Percentiles rank a stretch among this genome's conserved stretches.
Conservation (phyloP, 805 yeast species). For the Candida nitratophila region DNA sequence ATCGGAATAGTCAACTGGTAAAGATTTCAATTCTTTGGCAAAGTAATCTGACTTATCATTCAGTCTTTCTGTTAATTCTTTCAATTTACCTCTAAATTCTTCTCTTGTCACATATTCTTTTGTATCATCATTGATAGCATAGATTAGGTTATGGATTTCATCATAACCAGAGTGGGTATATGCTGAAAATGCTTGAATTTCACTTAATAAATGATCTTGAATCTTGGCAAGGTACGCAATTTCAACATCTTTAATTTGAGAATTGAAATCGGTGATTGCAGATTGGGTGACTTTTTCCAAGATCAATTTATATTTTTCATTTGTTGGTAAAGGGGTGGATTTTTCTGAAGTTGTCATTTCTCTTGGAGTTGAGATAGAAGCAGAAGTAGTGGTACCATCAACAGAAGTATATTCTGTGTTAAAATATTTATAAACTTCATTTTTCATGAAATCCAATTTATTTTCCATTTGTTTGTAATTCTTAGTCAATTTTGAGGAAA, state of each 20-base stretch:
- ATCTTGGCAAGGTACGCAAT: conserved; percentile 17
- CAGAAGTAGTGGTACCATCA: neutral
- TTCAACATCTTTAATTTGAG: conserved; percentile 27
- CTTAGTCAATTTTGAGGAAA: conserved; percentile 18
- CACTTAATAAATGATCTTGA: conserved; percentile 24
- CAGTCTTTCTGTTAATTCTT: conserved; percentile 23
- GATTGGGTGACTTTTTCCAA: conserved; percentile 31
- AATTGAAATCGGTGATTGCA: conserved; percentile 31
- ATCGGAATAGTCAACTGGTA: conserved; percentile 26
- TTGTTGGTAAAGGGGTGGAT: conserved; percentile 10
- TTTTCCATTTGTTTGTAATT: conserved; percentile 21
- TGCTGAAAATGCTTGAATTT: conserved; percentile 27
- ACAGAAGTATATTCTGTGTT: conserved; percentile 2
- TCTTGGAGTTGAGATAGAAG: neutral
- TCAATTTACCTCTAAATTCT: conserved; percentile 37
- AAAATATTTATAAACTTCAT: conserved; percentile 23
- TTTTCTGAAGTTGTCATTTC: conserved; percentile 1
- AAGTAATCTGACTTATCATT: conserved; percentile 25
- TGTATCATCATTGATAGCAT: conserved; percentile 14
- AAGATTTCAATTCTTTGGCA: conserved; percentile 22
- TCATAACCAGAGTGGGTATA: conserved; percentile 18
- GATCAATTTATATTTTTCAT: conserved; percentile 21
- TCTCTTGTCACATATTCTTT: conserved; percentile 34
- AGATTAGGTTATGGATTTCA: conserved; percentile 19
- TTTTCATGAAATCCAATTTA: conserved; percentile 24